Evolutionary conservation across 345 rosid genomes (phyloP).

Genomic region (Arabidopsis suecica): DNA sequence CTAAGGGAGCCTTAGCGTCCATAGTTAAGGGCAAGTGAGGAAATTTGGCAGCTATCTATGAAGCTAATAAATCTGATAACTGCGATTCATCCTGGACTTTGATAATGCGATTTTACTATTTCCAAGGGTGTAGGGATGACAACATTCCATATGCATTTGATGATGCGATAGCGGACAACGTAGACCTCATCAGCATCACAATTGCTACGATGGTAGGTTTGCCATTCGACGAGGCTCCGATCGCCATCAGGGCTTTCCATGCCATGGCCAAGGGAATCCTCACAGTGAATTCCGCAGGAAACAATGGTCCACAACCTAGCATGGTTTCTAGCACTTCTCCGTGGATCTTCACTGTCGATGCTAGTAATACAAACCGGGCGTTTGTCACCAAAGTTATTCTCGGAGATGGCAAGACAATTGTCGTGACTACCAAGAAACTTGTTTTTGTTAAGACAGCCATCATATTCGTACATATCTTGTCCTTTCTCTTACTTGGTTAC

Average conservation of each 20-base stretch:
- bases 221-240: too few relatives aligned
- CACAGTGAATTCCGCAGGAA: too few relatives aligned
- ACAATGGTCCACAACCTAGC: conserved; percentile 3
- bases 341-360: conserved; percentile 58
- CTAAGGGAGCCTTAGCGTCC: too few relatives aligned
- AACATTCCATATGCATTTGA: conserved; percentile 49
- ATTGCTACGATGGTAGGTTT: too few relatives aligned
- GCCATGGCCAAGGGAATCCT: too few relatives aligned
- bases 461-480: neutral
- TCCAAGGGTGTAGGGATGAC: neutral
- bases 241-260: too few relatives aligned
- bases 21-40: too few relatives aligned
- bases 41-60: too few relatives aligned
- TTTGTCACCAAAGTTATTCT: conserved; percentile 49
- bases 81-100: too few relatives aligned
- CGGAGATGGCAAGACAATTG: conserved; percentile 48
- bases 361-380: conserved; percentile 53
- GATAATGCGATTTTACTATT: too few relatives aligned
- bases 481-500: neutral
- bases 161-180: conserved; percentile 54
- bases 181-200: conserved; percentile 42
- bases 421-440: conserved; percentile 44
- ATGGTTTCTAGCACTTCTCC: conserved; percentile 41
- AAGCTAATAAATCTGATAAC: too few relatives aligned
- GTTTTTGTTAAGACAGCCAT: neutral